phyloP scores from a whole-genome alignment of 164 flowering plant species.

The Cinnamomum micranthum region DNA sequence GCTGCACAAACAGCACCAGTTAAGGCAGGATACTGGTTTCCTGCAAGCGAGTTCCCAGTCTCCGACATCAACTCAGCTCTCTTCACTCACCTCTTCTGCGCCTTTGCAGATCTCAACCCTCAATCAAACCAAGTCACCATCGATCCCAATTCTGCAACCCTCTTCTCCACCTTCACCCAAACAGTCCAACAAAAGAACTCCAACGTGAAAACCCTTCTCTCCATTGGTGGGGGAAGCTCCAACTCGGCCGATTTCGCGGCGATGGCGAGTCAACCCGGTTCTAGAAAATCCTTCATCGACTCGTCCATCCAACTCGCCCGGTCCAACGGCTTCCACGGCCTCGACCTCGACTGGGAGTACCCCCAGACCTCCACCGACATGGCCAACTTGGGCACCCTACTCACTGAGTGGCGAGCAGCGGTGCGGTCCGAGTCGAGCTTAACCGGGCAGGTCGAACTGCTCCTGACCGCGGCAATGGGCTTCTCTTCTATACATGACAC shows the following conservation, averaged over 20 bases:
- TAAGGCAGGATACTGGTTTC: conserved; percentile 29
- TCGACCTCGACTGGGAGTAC: conserved; percentile 42
- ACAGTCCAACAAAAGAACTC: conserved; percentile 5
- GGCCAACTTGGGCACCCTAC: conserved; percentile 33
- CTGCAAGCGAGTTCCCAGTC: conserved; percentile 12
- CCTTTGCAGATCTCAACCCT: conserved; percentile 30
- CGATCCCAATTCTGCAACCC: conserved; percentile 12
- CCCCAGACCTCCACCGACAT: conserved; percentile 24
- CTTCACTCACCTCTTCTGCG: conserved; percentile 48
- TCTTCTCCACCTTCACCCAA: conserved; percentile 36
- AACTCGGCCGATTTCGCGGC: conserved; percentile 3
- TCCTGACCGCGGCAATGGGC: conserved; percentile 8
- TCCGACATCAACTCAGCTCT: conserved; percentile 25
- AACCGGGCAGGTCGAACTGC: conserved; percentile 11
- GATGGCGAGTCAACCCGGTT: conserved; percentile 25
- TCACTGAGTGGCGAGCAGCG: conserved; percentile 43
- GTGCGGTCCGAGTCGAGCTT: conserved; percentile 18
- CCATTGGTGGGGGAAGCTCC: conserved; percentile 27
- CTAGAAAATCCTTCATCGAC: conserved; percentile 34
- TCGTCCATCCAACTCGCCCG: conserved; percentile 41
- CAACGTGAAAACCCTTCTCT: conserved; percentile 20
- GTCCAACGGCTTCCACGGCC: conserved; percentile 31
- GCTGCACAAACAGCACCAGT: background rate
- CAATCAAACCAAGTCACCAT: conserved; percentile 22
- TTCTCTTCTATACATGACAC: conserved; percentile 1